Base-by-base conservation (phyloP, 2,329 filamentous ascomycete species). In the Chrysosporium keratinophilum region DNA sequence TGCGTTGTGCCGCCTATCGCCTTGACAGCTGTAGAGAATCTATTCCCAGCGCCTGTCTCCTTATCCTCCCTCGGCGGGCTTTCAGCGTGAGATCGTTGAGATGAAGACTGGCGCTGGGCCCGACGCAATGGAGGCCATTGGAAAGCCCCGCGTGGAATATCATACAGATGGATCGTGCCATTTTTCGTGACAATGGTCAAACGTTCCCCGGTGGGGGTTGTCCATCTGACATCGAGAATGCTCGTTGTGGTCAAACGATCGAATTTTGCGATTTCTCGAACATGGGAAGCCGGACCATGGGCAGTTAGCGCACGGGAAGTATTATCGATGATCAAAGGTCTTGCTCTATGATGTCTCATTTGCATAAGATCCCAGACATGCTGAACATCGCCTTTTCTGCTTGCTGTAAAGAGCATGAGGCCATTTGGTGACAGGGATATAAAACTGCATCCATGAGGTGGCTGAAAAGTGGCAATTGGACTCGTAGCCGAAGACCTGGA, bases 101-200 rank as follows among this genome's bases (percentile, higher is more conserved):
- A 65, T 17, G 65, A 65, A 9, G 64, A 48, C 23, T 65, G 60
- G 34, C 74, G 71, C 44, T 74, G 73, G 41, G 82, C 63, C 46
- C 71, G 69, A 19, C 73, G 71, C 57, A 72, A 83, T 20, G 89
- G 87, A 40, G 90, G 90, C 90, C 90, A 95, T 60, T 86, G 82
- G 62, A 90, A 91, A 3, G 88, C 87, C 58, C 82, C 86, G 44
- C 81, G 77, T 7, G 89, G 88, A 69, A 97, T 80, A 60, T 95
- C 87, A 59, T 95, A 84, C 42, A 97, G 80, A 70, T 98, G 93
- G 10, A 96, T 83, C 7, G 93, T 98, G n/a, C 91, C 89, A 61
- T 90, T 87, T 63, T 95, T 88, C 0, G 93, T 97, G 23, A 96
- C 82, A 71, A 98, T 83, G 1, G 90, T 91, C 39, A 94, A 73